Evolutionary conservation across 2,329 filamentous ascomycete genomes (phyloP).

Genomic region (Pyrenophora tritici-repentis): DNA sequence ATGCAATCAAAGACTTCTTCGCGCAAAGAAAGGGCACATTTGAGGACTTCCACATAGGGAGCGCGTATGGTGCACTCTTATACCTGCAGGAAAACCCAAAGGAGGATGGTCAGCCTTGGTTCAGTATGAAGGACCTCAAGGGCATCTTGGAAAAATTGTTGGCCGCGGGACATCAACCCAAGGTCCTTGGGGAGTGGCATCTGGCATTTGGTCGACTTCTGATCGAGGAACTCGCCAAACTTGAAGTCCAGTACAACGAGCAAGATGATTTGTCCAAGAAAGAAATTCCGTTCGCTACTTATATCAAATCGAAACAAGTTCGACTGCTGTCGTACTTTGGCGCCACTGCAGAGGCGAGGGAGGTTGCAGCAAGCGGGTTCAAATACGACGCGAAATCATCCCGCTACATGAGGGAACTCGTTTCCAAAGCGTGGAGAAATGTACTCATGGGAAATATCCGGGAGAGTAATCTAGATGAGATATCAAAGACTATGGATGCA

Average conservation of each 20-base stretch:
- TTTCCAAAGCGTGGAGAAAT: constrained; percentile 29
- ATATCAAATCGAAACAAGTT: constrained; percentile 19
- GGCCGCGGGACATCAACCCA: constrained; percentile 33
- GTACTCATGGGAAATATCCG: constrained; percentile 66
- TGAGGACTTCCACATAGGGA: constrained; percentile 55
- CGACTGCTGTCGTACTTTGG: constrained; percentile 31
- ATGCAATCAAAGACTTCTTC: constrained; percentile 54
- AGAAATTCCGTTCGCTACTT: constrained; percentile 4
- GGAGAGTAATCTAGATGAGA: constrained; percentile 63
- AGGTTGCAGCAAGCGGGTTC: constrained; percentile 24
- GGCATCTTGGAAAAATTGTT: constrained; percentile 18
- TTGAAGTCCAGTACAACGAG: constrained; percentile 3
- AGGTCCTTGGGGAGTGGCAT: constrained; percentile 47
- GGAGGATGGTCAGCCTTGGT: constrained; percentile 38
- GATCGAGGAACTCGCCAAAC: constrained; percentile 30
- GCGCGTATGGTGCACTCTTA: constrained; percentile 63
- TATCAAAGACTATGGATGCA: constrained; percentile 61
- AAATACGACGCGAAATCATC: constrained; percentile 11
- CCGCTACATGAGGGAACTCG: background rate
- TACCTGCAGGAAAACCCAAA: constrained; percentile 57
- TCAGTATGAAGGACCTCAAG: constrained; percentile 27
- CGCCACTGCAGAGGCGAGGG: constrained; percentile 31
- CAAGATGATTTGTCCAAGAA: constrained; percentile 5
- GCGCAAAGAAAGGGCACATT: constrained; percentile 25
- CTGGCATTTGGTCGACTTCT: constrained; percentile 49